Conservation (phyloP, 345 rosid species). For the Dimocarpus longan region DNA sequence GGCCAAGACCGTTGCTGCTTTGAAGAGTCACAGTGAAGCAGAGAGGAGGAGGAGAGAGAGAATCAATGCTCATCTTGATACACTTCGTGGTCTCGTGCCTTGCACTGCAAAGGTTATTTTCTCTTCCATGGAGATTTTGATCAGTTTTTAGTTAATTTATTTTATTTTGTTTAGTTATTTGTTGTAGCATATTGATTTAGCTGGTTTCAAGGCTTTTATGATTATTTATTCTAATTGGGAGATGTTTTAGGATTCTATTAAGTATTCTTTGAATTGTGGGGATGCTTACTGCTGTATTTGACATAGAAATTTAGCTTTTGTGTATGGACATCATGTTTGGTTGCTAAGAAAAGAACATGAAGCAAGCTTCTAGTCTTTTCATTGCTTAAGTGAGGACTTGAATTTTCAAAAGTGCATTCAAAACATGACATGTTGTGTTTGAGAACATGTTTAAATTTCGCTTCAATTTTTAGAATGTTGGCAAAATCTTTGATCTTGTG, state of each 20-base stretch:
- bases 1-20: constrained; percentile 54
- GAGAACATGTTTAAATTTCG: neutral
- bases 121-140: constrained; percentile 13
- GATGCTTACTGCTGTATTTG: neutral
- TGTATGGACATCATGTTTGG: neutral
- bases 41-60: constrained; percentile 82
- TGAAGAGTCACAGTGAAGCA: constrained; percentile 72
- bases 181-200: neutral
- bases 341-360: constrained; percentile 10
- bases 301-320: neutral
- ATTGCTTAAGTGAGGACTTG: neutral
- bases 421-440: neutral
- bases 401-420: neutral
- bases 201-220: constrained; percentile 8
- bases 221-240: neutral
- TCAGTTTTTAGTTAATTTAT: neutral
- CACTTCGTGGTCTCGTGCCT: constrained; percentile 64
- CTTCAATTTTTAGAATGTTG: neutral
- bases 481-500: neutral
- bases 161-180: neutral
- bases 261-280: neutral
- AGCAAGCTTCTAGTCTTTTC: neutral
- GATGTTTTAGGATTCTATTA: neutral
- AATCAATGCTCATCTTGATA: constrained; percentile 68
- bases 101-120: constrained; percentile 52